Evolutionary conservation across 371 early-diverging fungal species (phyloP).

Genomic region (Syncephalastrum contaminatum): DNA sequence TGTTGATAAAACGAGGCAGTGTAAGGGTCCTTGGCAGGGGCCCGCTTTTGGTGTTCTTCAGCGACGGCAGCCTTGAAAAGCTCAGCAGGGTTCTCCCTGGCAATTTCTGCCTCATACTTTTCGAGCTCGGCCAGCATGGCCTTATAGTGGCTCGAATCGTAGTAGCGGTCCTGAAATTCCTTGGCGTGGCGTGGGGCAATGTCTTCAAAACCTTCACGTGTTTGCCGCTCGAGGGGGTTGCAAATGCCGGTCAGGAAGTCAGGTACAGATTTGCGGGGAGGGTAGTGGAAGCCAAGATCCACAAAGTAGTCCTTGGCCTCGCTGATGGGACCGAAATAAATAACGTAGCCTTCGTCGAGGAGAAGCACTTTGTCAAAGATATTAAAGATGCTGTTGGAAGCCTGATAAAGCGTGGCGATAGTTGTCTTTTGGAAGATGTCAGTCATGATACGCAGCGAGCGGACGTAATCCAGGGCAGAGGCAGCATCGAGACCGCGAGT

Average conservation of each 20-base stretch:
- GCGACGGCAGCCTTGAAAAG: conserved; percentile 50
- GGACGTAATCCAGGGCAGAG: conserved; percentile 64
- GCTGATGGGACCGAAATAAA: conserved; percentile 56
- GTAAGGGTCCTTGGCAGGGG: conserved; percentile 51
- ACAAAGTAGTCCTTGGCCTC: conserved; percentile 53
- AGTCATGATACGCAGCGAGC: conserved; percentile 50
- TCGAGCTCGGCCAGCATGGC: conserved; percentile 23
- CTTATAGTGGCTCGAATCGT: conserved; percentile 31
- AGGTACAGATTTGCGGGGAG: conserved; percentile 63
- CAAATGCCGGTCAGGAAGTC: conserved; percentile 67
- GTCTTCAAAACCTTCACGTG: conserved; percentile 44
- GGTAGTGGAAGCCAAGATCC: conserved; percentile 50
- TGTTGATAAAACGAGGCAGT: conserved; percentile 59
- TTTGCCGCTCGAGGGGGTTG: conserved; percentile 45
- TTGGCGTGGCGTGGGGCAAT: conserved; percentile 46
- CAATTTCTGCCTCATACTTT: conserved; percentile 36
- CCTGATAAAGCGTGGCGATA: conserved; percentile 55
- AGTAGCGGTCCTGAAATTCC: conserved; percentile 47
- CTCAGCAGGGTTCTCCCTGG: conserved; percentile 30
- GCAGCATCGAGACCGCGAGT: conserved; percentile 76
- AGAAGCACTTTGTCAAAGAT: conserved; percentile 63
- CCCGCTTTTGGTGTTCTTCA: conserved; percentile 53
- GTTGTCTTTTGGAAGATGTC: conserved; percentile 54
- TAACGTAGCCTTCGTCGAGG: conserved; percentile 55
- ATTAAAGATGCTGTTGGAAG: conserved; percentile 57